A percentile compares a stretch with the other conserved stretches of the same genome.
Evolutionary conservation across 164 flowering plant genomes (phyloP).

Genomic region (Tinospora cordifolia): DNA sequence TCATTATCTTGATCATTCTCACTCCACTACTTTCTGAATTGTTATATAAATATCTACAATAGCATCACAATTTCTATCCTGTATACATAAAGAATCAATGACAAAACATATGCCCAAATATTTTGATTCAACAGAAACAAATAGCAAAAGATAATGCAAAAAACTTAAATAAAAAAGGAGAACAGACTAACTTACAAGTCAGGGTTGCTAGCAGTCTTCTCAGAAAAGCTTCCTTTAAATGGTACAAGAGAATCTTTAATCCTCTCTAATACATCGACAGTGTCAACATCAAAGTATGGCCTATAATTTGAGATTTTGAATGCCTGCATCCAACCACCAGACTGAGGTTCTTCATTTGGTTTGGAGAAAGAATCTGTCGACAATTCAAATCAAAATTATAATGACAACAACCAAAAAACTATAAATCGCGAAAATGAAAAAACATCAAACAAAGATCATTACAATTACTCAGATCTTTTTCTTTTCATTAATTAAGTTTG

Average conservation of each 20-base stretch:
- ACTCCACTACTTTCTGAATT: no score
- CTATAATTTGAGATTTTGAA: slow-evolving; percentile 72
- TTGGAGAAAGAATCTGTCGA: slow-evolving; percentile 78
- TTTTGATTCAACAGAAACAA: neutral
- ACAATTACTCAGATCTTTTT: neutral
- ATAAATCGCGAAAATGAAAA: neutral
- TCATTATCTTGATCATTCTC: no score
- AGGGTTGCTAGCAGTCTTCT: slow-evolving; percentile 70
- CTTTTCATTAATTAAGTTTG: no score
- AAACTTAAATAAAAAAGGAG: neutral
- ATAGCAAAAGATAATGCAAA: neutral
- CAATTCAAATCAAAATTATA: neutral
- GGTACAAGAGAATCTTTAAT: slow-evolving; percentile 86
- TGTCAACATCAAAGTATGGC: slow-evolving; percentile 96
- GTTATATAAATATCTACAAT: neutral
- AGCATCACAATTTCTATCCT: neutral
- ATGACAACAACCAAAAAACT: neutral
- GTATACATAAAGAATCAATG: neutral
- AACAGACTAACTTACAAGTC: slow-evolving; percentile 60
- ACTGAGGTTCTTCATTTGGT: slow-evolving; percentile 66
- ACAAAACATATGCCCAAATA: neutral
- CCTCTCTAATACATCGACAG: slow-evolving; percentile 89
- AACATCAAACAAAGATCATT: neutral
- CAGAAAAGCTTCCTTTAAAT: slow-evolving; percentile 77
- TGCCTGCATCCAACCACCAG: slow-evolving; percentile 66